Evolutionary conservation across 2,329 filamentous ascomycete species (phyloP), one percentile per base, ranked within the genome.

Genomic region (Sarocladium brachiariae): DNA sequence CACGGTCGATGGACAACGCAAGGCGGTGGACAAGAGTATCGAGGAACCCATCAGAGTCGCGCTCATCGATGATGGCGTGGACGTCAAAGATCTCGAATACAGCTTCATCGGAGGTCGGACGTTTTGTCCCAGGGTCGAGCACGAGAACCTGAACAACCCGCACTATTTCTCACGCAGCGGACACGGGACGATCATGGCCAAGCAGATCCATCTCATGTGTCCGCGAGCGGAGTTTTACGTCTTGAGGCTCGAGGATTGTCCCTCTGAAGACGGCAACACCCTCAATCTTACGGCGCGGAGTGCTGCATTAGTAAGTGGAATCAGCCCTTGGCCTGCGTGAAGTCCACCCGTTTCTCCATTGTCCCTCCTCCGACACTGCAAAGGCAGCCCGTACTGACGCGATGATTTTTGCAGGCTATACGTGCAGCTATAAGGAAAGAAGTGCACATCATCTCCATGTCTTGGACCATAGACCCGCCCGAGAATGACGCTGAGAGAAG

Each of bases 61-160:
- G 2, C 55, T 71, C 2, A 69, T 70, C 31, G 68, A 72, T 49
- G 67, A 71, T 31, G 68, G 68, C 3, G 61, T 70, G 1, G 63
- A 69, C 41, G 55, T 60, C 2, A 56, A 55, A 11, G 55, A 62
- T 4, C 52, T 69, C 1, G 50, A 61, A 6, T 55, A 53, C n/a
- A 57, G 50, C 5, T 59, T 63, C 16, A 52, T 56, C 0, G 57
- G 51, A 1, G 66, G 66, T 0, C 48, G 52, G 2, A 63, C 57
- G 2, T 68, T 67, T 33, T 55, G 55, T 46, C 51, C 51, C 14
- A 45, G 56, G 46, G 46, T 53, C 10, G 48, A 55, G 24, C 53
- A 56, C 50, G 52, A 57, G 9, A 54, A 31, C 13, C 27, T 31
- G 27, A 7, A 54, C 9, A 49, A 53, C 24, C 58, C 59, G 3